Percentiles rank a stretch among this genome's conserved stretches.
Conservation (phyloP, 257 asterid genomes). For the Nicotiana sylvestris region DNA sequence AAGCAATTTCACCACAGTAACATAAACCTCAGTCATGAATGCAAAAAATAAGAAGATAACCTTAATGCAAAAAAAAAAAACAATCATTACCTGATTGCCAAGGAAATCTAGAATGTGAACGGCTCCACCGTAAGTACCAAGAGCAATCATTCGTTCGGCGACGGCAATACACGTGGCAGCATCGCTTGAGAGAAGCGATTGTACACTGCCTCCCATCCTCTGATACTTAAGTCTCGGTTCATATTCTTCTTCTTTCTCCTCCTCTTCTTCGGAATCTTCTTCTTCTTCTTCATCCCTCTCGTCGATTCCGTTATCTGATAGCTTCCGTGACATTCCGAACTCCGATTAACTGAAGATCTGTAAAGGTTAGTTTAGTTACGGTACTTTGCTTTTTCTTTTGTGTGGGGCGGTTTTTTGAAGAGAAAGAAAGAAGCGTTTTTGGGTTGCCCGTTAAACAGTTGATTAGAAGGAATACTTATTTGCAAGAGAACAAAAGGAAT, state of each 20-base stretch:
- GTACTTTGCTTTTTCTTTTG: not conserved
- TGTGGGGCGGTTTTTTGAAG: not conserved
- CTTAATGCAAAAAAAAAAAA: not conserved
- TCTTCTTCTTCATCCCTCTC: slow-evolving; percentile 55
- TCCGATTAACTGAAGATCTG: not conserved
- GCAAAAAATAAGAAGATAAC: slow-evolving; percentile 1
- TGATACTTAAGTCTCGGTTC: slow-evolving; percentile 97
- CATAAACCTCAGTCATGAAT: not conserved
- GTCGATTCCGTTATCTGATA: slow-evolving; percentile 82
- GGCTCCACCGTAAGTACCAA: slow-evolving; percentile 78
- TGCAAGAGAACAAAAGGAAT: too few species aligned
- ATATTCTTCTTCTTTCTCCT: slow-evolving; percentile 62
- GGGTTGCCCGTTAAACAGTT: slow-evolving; percentile 1
- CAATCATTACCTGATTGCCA: slow-evolving; percentile 63
- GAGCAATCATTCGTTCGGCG: slow-evolving; percentile 96
- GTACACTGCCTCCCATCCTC: slow-evolving; percentile 97
- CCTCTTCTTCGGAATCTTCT: slow-evolving; percentile 38
- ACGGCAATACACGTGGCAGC: slow-evolving; percentile 90
- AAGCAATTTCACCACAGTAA: not conserved
- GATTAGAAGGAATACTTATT: not conserved
- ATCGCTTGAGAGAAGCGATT: slow-evolving; percentile 68
- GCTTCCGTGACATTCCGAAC: slow-evolving; percentile 55
- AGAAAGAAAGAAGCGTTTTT: not conserved
- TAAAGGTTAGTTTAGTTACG: not conserved
- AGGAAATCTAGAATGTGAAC: slow-evolving; percentile 96